A percentile compares a stretch with the other conserved stretches of the same genome.
Evolutionary conservation across 805 yeast genomes (phyloP).

Genomic region (Candida orba): DNA sequence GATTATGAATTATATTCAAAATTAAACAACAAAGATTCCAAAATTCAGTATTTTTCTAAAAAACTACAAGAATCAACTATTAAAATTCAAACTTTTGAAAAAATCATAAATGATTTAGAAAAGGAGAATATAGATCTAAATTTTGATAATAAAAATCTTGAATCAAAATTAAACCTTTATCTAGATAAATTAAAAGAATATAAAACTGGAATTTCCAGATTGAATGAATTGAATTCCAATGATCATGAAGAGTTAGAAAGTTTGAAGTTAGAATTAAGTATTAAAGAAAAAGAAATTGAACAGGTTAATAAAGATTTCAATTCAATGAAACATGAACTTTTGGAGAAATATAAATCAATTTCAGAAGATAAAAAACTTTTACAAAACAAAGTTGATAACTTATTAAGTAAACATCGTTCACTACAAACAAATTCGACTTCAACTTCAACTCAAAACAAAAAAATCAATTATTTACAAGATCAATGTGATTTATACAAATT

Average conservation of each 20-base stretch:
- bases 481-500: conserved; percentile 41
- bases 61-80: conserved; percentile 19
- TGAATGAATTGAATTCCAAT: conserved; percentile 7
- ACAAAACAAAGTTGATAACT: conserved; percentile 27
- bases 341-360: conserved; percentile 20
- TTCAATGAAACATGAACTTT: conserved; percentile 26
- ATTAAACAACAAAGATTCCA: conserved; percentile 19
- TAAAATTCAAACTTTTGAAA: conserved; percentile 26
- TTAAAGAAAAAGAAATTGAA: conserved; percentile 14
- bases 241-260: conserved; percentile 8
- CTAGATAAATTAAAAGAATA: conserved; percentile 27
- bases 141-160: conserved; percentile 28
- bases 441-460: conserved; percentile 13
- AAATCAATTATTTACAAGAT: conserved; percentile 24
- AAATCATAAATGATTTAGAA: conserved; percentile 25
- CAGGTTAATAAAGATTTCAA: conserved; percentile 21
- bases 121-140: conserved; percentile 24
- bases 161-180: conserved; percentile 23
- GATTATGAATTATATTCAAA: conserved; percentile 22
- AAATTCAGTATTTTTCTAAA: conserved; percentile 18
- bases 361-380: conserved; percentile 22
- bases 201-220: conserved; percentile 16
- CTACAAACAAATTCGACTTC: conserved; percentile 23
- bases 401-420: conserved; percentile 21
- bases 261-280: conserved; percentile 10